Conservation (phyloP, 2,329 filamentous ascomycete species). For the Colletotrichum caudatum region DNA sequence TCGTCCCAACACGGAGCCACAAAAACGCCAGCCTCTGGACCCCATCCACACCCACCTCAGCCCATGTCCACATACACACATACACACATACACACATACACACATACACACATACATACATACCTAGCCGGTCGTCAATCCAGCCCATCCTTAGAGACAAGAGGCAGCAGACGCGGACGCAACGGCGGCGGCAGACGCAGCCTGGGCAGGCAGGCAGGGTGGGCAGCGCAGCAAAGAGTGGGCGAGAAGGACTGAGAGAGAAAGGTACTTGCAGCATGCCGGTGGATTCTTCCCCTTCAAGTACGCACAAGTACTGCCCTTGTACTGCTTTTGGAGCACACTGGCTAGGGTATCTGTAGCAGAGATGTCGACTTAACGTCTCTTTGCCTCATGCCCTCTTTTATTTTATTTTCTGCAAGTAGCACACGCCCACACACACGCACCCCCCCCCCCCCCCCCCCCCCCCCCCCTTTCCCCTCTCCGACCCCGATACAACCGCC, state of each 20-base stretch:
- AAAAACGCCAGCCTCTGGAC: conserved; percentile 36
- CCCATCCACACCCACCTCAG: conserved; percentile 32
- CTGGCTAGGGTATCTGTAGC: conserved; percentile 28
- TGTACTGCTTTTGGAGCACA: conserved; percentile 17
- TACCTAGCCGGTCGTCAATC: conserved; percentile 21
- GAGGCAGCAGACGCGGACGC: conserved; percentile 30
- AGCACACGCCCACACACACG: conserved; percentile 13
- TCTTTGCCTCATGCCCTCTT: conserved; percentile 27
- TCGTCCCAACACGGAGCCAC: conserved; percentile 41
- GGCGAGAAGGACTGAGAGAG: neutral
- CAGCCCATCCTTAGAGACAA: conserved; percentile 37
- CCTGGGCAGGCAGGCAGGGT: conserved; percentile 17
- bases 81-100: too few relatives aligned
- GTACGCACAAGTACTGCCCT: conserved; percentile 38
- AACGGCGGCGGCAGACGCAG: conserved; percentile 28
- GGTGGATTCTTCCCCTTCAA: conserved; percentile 33
- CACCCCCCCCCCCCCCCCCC: neutral
- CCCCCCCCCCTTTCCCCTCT: neutral
- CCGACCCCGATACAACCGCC: conserved; percentile 41
- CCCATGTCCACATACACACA: neutral
- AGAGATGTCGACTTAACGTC: conserved; percentile 30
- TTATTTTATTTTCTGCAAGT: conserved; percentile 16
- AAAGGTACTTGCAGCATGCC: conserved; percentile 29
- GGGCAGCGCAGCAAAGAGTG: conserved; percentile 9
- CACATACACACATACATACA: too few relatives aligned